Conservation (phyloP, 208 protist genomes). For the Leishmania mexicana region DNA sequence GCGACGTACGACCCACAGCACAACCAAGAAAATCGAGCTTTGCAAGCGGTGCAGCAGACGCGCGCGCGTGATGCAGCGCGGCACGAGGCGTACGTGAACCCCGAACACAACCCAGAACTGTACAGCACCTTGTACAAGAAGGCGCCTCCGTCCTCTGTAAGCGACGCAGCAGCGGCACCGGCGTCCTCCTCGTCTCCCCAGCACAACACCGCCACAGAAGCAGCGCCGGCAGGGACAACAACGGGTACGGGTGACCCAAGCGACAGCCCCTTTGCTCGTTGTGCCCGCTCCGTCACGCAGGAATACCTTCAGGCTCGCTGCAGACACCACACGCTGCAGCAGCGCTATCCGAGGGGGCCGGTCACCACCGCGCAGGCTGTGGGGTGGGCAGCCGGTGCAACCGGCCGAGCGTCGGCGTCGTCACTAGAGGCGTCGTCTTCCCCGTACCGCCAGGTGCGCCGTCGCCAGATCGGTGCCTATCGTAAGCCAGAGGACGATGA, state of each 20-base stretch:
- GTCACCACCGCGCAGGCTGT: conserved; percentile 55
- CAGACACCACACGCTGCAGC: conserved; percentile 32
- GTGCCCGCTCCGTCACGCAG: conserved; percentile 8
- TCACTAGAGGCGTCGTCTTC: not conserved
- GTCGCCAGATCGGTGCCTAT: conserved; percentile 29
- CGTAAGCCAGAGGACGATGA: conserved; percentile 65
- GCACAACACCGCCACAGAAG: not conserved
- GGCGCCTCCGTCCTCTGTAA: conserved; percentile 4
- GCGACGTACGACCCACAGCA: conserved; percentile 38
- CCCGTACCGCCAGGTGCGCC: conserved; percentile 4
- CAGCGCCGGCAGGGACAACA: not conserved
- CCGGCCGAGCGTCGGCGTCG: conserved; percentile 1
- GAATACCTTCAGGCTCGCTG: conserved; percentile 49
- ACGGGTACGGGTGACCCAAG: not conserved
- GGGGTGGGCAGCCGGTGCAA: conserved; percentile 38
- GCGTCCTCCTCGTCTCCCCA: not conserved
- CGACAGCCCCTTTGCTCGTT: not conserved
- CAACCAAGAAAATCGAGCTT: conserved; percentile 8
- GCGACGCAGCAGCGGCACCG: not conserved
- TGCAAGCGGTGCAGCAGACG: conserved; percentile 46
- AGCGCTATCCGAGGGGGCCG: conserved; percentile 52
- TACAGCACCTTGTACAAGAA: conserved; percentile 46
- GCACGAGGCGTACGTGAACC: conserved; percentile 36
- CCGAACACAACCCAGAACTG: conserved; percentile 51
- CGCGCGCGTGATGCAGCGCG: conserved; percentile 39